These are phyloP conservation scores for Corynespora cassiicola DNA, from an alignment of 2,329 filamentous ascomycete species.

Conservation along the genomic window DNA sequence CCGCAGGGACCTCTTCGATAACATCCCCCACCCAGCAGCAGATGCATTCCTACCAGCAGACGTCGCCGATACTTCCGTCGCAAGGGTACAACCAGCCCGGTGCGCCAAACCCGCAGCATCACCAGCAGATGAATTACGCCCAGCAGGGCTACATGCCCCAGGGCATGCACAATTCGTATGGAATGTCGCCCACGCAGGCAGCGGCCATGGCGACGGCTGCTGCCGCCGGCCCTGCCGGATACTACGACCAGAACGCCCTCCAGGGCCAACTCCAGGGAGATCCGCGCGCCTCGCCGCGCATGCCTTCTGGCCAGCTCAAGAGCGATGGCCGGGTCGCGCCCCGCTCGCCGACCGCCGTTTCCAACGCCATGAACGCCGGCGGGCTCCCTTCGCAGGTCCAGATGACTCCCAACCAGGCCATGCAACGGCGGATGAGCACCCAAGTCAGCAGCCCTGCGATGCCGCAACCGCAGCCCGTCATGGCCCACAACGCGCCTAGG, in stretches of 20 bases:
- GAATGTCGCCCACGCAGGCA: slow-evolving; percentile 82
- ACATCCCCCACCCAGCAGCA: slow-evolving; percentile 72
- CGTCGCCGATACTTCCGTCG: slow-evolving; percentile 80
- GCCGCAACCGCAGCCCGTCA: slow-evolving; percentile 74
- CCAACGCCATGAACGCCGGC: slow-evolving; percentile 58
- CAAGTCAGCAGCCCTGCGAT: slow-evolving; percentile 56
- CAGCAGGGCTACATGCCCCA: slow-evolving; percentile 77
- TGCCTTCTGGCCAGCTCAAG: slow-evolving; percentile 73
- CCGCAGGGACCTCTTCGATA: slow-evolving; percentile 57
- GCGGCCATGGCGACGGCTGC: slow-evolving; percentile 95
- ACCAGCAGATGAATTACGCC: slow-evolving; percentile 80
- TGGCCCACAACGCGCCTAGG: slow-evolving; percentile 70
- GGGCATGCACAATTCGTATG: slow-evolving; percentile 76
- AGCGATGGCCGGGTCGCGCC: slow-evolving; percentile 72
- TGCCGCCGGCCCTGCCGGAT: slow-evolving; percentile 76
- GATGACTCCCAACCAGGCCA: slow-evolving; percentile 42
- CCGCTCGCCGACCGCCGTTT: slow-evolving; percentile 77
- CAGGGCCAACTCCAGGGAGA: slow-evolving; percentile 64
- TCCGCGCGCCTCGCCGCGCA: slow-evolving; percentile 73
- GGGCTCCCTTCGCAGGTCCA: slow-evolving; percentile 46
- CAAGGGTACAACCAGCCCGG: slow-evolving; percentile 73
- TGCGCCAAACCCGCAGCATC: slow-evolving; percentile 65
- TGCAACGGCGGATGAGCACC: slow-evolving; percentile 50
- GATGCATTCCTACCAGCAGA: slow-evolving; percentile 64
- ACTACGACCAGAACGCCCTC: slow-evolving; percentile 72